Evolutionary conservation across 441 rosid species (phyloP).

Genomic region (Pelargonium myrrhifolium): DNA sequence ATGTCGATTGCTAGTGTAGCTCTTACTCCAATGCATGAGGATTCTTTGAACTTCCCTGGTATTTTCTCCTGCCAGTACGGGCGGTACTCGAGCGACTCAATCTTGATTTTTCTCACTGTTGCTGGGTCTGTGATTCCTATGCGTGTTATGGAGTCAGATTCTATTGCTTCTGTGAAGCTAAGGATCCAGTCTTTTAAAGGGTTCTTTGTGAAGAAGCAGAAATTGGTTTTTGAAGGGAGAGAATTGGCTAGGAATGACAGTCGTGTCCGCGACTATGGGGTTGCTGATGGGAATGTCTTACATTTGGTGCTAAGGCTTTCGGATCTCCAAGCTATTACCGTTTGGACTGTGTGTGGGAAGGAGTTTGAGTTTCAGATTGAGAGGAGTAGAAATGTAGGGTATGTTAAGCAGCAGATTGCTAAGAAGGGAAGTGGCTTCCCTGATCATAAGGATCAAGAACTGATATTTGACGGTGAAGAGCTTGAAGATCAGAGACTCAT

Average conservation of each 20-base stretch:
- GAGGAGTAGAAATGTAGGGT: slow-evolving; percentile 50
- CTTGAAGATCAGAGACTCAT: slow-evolving; percentile 56
- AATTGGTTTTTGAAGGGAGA: slow-evolving; percentile 70
- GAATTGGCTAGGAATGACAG: slow-evolving; percentile 61
- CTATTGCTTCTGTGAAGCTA: slow-evolving; percentile 72
- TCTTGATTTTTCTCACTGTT: slow-evolving; percentile 50
- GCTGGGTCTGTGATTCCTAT: slow-evolving; percentile 62
- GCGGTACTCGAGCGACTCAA: slow-evolving; percentile 31
- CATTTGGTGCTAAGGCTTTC: slow-evolving; percentile 73
- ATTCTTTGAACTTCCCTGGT: slow-evolving; percentile 32
- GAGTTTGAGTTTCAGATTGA: slow-evolving; percentile 68
- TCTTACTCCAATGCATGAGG: slow-evolving; percentile 42
- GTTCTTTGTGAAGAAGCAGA: slow-evolving; percentile 69
- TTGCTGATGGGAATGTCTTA: slow-evolving; percentile 61
- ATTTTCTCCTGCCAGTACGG: slow-evolving; percentile 21
- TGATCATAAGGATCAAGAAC: slow-evolving; percentile 64
- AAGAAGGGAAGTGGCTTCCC: slow-evolving; percentile 52
- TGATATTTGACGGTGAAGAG: slow-evolving; percentile 60
- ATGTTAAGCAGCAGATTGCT: slow-evolving; percentile 57
- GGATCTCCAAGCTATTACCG: slow-evolving; percentile 61
- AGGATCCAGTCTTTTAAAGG: slow-evolving; percentile 79
- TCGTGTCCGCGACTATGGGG: slow-evolving; percentile 66
- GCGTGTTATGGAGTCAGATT: slow-evolving; percentile 60
- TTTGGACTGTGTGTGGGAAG: slow-evolving; percentile 52
- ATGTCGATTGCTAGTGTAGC: slow-evolving; percentile 74